Conservation (phyloP, 2,329 filamentous ascomycete genomes). For the Claviceps sp. region DNA sequence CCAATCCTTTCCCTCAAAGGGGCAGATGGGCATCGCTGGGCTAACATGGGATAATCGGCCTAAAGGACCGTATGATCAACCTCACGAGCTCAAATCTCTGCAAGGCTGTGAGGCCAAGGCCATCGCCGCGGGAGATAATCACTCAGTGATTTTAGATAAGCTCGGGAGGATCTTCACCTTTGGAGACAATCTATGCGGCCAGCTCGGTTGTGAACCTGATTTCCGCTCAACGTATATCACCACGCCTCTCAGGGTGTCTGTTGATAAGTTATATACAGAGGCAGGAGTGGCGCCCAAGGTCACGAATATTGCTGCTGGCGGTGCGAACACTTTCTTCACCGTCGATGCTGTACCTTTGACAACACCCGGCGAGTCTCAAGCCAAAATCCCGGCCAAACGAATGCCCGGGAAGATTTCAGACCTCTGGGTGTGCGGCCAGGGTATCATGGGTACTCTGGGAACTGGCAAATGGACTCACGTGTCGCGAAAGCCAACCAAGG, state of each 20-base stretch:
- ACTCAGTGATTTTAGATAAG: conserved; percentile 67
- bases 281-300: conserved; percentile 51
- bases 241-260: conserved; percentile 55
- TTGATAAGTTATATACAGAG: conserved; percentile 59
- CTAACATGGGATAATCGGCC: conserved; percentile 70
- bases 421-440: conserved; percentile 76
- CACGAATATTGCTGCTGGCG: conserved; percentile 72
- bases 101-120: conserved; percentile 57
- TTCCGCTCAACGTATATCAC: conserved; percentile 50
- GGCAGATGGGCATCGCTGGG: conserved; percentile 78
- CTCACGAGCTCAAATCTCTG: conserved; percentile 64
- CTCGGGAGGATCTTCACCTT: conserved; percentile 72
- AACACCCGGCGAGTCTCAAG: conserved; percentile 7
- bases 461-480: conserved; percentile 84
- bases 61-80: conserved; percentile 62
- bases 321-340: conserved; percentile 75
- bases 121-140: conserved; percentile 75
- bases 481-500: conserved; percentile 62
- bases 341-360: conserved; percentile 55
- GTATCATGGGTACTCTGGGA: conserved; percentile 71
- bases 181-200: conserved; percentile 84
- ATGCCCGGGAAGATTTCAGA: conserved; percentile 34
- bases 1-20: conserved; percentile 63
- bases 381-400: conserved; percentile 18
- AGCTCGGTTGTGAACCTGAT: conserved; percentile 69